Percentiles rank a stretch among this genome's conserved stretches.
These are phyloP conservation scores for Lipomyces oligophaga DNA, from an alignment of 805 yeast genomes.

Conservation along the genomic window DNA sequence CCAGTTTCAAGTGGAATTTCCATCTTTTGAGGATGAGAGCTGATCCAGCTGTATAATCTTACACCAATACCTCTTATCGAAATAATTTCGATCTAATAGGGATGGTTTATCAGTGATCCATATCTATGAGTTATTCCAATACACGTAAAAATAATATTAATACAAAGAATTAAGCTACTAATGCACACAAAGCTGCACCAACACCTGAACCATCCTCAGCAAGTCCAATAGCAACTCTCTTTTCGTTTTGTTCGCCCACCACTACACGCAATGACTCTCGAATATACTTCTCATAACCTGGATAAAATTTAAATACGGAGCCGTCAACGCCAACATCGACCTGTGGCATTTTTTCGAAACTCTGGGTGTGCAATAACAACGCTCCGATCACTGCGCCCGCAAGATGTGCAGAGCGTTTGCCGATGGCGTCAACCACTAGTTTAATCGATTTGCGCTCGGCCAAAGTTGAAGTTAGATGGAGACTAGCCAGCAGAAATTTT, in stretches of 20 bases:
- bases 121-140: no score
- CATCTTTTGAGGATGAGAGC: conserved; percentile 19
- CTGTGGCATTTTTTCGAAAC: conserved; percentile 65
- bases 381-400: conserved; percentile 90
- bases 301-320: conserved; percentile 87
- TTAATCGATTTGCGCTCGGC: conserved; percentile 76
- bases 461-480: conserved; percentile 48
- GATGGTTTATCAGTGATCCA: no score
- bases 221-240: conserved; percentile 69
- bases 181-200: conserved; percentile 94
- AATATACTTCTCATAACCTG: conserved; percentile 76
- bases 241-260: conserved; percentile 52
- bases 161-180: conserved; percentile 6
- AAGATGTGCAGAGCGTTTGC: conserved; percentile 83
- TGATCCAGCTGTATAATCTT: not conserved
- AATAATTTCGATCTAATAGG: no score
- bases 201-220: conserved; percentile 97
- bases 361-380: conserved; percentile 59
- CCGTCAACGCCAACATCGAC: conserved; percentile 97
- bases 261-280: conserved; percentile 72
- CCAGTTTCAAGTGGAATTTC: conserved; percentile 13
- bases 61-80: no score
- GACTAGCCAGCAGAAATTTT: conserved; percentile 62
- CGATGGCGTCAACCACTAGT: conserved; percentile 68
- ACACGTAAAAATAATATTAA: no score